A percentile compares a stretch with the other conserved stretches of the same genome.
Conservation (phyloP, 2,329 filamentous ascomycete species). For the Botrytis byssoidea region DNA sequence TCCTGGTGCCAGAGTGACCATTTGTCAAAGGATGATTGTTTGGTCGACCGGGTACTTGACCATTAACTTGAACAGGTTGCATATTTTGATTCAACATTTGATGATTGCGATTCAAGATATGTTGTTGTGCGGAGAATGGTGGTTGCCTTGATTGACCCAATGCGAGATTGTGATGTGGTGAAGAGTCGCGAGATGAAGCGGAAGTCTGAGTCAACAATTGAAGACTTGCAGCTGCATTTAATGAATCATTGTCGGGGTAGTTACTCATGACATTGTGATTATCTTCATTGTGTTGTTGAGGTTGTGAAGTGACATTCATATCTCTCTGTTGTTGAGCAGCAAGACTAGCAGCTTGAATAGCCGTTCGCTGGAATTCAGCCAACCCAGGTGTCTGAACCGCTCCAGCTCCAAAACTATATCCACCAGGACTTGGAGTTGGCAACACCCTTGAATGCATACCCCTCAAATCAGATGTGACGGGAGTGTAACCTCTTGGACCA, state of each 20-base stretch:
- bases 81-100: conserved; percentile 31
- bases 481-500: conserved; percentile 66
- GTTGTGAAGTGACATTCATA: conserved; percentile 49
- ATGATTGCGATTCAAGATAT: conserved; percentile 48
- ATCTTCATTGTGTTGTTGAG: conserved; percentile 45
- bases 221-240: conserved; percentile 87
- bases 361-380: conserved; percentile 91
- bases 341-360: conserved; percentile 66
- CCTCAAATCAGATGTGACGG: conserved; percentile 94
- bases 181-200: conserved; percentile 57
- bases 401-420: conserved; percentile 90
- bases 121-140: neutral
- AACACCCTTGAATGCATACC: neutral
- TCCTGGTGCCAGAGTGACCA: neutral
- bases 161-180: conserved; percentile 43
- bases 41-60: neutral
- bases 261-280: conserved; percentile 47
- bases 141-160: neutral
- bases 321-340: conserved; percentile 63
- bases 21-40: neutral
- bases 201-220: conserved; percentile 69
- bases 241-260: conserved; percentile 73
- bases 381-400: conserved; percentile 74
- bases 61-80: neutral
- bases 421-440: conserved; percentile 78